Evolutionary conservation across 352 stramenopile genomes (phyloP), one percentile per base, ranked within the genome.

Genomic region (Globisporangium lucens): DNA sequence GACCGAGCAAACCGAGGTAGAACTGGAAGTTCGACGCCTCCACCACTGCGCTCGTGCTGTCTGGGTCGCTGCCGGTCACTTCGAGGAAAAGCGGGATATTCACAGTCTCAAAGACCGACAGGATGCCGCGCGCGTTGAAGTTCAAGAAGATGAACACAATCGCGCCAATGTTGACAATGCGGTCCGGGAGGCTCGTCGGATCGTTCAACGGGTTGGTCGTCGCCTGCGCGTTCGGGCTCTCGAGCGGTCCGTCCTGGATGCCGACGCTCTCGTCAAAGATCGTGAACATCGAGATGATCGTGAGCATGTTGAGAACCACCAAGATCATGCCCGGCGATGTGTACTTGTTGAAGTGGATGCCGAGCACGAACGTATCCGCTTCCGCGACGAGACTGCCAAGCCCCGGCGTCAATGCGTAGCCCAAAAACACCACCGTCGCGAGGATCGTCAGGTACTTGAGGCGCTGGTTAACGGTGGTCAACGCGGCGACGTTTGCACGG

Each of bases 21-120:
- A 94, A 92, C 72, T 94, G 86, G 66, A 93, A 94, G 57, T 90
- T 91, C 56, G 86, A 92, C 2, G 86, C 84, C n/a, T 76, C 72
- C 27, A 89, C 74, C 24, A 94, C 82, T 7, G 84, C 75, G 10
- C 59, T 68, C 15, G 80, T 73, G 60, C 77, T 89, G 17, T 75
- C 64, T 0, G 84, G 83, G 22, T 89, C 82, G 57, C 81, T 82
- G 20, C 80, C 78, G 30, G 82, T 91, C 33, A 89, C 82, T 63
- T 87, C 67, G 38, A 94, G 68, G 58, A 91, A 93, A 2, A 94
- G 58, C 43, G 86, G 84, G n/a, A 94, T 90, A 68, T 93, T 93
- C 38, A 93, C 83, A 3, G 86, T 94, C 73, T 94, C 86, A 57
- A 94, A 94, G 2, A 94, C 85, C 1, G 83, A 92, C 56, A 94